Base-by-base conservation (phyloP, 2,329 filamentous ascomycete species). In the Trichoderma sp. region DNA sequence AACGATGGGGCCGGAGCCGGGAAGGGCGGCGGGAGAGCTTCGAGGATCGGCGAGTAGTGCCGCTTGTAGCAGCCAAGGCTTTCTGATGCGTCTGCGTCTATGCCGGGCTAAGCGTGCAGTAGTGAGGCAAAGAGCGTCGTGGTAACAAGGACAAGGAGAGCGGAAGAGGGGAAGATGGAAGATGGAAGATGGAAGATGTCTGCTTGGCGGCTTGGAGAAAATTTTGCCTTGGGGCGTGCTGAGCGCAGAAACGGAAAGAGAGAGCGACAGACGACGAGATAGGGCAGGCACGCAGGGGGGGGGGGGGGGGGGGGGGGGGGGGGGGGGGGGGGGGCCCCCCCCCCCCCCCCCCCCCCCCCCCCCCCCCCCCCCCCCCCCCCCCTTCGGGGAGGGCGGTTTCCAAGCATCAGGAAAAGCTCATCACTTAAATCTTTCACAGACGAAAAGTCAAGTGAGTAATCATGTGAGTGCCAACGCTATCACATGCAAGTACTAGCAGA, bases 1-100 rank as follows among this genome's bases (percentile, higher is more conserved):
- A 31, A 27, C 59, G 64, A 67, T 59, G 64, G 64, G 64, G 29
- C 64, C 64, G 55, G 64, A 43, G 49, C 21, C 64, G 64, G 64
- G 64, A 59, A 59, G 24, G 49, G 63, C 49, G 27, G 53, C 27
- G 55, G 55, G 29, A 56, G 62, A 66, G 49, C 13, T 59, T 67
- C 64, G 58, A 52, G 64, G 64, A 67, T 67, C 64, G 53, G 47
- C 64, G 19, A 29, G 24, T 49, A 49, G 47, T 49, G 21, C 47
- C 47, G 21, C n/a, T 24, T 21, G n/a, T 24, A 57, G 40, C 52
- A 61, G 61, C 40, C 24, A 21, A 6, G 21, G n/a, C 29, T 59
- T 35, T 37, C 40, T 21, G 29, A 52, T 52, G 61, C 33, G 24
- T 29, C n/a, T n/a, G n/a, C n/a, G n/a, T n/a, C n/a, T n/a, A n/a